Conservation (phyloP, 1,284 basidiomycete species). For the Malassezia nana region DNA sequence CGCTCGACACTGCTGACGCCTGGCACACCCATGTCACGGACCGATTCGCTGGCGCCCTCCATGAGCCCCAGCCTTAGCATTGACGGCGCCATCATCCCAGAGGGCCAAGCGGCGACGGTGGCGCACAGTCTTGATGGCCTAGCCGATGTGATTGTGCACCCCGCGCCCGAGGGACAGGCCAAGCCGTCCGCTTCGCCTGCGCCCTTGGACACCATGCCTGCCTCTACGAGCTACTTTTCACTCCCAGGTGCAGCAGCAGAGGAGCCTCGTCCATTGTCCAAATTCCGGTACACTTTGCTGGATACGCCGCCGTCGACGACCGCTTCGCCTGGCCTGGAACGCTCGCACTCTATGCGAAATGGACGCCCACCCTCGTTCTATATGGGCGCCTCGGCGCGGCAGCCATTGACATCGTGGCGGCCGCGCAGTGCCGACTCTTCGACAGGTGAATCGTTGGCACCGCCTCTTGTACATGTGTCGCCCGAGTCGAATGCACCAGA, state of each 20-base stretch:
- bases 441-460: background rate
- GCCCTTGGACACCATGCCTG: background rate
- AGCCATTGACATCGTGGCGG: background rate
- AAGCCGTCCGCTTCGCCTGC: background rate
- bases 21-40: background rate
- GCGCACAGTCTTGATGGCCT: slow-evolving; percentile 35
- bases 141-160: slow-evolving; percentile 25
- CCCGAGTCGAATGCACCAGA: background rate
- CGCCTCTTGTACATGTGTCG: slow-evolving; percentile 1
- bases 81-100: slow-evolving; percentile 43
- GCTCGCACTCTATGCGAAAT: background rate
- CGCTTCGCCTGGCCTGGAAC: background rate
- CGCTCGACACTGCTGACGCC: background rate
- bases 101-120: slow-evolving; percentile 29
- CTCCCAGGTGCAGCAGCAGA: background rate
- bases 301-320: background rate
- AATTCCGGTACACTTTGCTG: slow-evolving; percentile 9
- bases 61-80: slow-evolving; percentile 35
- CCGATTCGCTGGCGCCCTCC: background rate
- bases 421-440: background rate
- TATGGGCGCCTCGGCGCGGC: background rate
- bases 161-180: background rate
- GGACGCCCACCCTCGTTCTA: background rate
- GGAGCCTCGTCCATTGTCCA: background rate
- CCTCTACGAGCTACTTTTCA: slow-evolving; percentile 5